Evolutionary conservation across 208 protist species (phyloP), one percentile per base, ranked within the genome.

Genomic region (Endotrypanum monterogeii): DNA sequence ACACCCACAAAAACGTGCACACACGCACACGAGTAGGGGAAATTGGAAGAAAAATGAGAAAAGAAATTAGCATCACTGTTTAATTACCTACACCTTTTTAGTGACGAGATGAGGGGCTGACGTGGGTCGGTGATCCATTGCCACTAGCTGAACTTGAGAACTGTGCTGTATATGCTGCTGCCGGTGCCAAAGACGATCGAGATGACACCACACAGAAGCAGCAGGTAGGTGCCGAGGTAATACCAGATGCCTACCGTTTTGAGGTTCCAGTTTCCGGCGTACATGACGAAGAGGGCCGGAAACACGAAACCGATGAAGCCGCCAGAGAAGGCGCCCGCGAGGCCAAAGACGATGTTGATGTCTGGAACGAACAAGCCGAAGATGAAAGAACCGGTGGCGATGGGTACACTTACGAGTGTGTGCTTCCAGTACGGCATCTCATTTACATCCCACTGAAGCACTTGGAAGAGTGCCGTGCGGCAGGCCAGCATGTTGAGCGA

Each of bases 251-350:
- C 88, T 7, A 85, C 73, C 32, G 41, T 78, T 51, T 63, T 62
- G 11, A 73, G 56, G 14, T 14, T 67, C 81, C 80, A 90, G 67
- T 76, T 72, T 7, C 85, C 86, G 20, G 76, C 44, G 71, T 89
- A 89, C 88, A 93, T 89, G 44, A 83, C 48, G 67, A 89, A 93
- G 12, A 86, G 61, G 7, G 84, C 88, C 3, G 90, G 88, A 65
- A 92, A 76, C 56, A 84, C 51, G 63, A 93, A 93, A 6, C 85
- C 80, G 51, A 95, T 79, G 67, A 90, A 83, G 32, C 84, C 83
- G n/a, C 86, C 84, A 56, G 81, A 86, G 50, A 93, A 58, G 39
- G 63, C 71, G 14, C 90, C 88, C 28, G 85, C 73, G 14, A 95
- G 72, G 30, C 83, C 83, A 70, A 95, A 95, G 28, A 91, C 84